Evolutionary conservation across 1,139 yeast species (phyloP).

Genomic region (Hyphopichia buzzinii): DNA sequence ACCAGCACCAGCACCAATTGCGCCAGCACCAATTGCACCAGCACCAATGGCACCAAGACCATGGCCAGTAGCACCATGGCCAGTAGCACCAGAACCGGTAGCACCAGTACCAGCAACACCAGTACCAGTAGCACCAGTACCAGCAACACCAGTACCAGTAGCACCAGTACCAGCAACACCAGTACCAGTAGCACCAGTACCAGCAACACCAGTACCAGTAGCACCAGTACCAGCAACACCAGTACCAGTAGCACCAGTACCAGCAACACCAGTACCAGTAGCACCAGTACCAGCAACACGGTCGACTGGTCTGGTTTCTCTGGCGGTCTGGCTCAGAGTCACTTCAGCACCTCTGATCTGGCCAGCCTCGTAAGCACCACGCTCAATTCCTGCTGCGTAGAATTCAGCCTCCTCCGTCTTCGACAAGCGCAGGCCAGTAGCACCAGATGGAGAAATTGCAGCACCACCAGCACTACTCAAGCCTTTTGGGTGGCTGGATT

Average conservation of each 20-base stretch:
- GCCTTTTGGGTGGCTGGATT: conserved; percentile 1
- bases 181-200: conserved; percentile 7
- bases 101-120: neutral
- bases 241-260: neutral
- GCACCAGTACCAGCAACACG: conserved; percentile 4
- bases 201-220: conserved; percentile 5
- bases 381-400: conserved; percentile 13
- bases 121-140: conserved; percentile 4
- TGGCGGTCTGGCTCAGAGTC: neutral
- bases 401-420: conserved; percentile 7
- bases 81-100: conserved; percentile 1
- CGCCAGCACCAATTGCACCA: conserved; percentile 6
- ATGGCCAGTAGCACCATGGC: conserved; percentile 5
- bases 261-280: conserved; percentile 1
- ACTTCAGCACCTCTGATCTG: conserved; percentile 10
- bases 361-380: conserved; percentile 17
- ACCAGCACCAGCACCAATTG: conserved; percentile 4
- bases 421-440: neutral
- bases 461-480: conserved; percentile 7
- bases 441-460: neutral
- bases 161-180: conserved; percentile 6
- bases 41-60: conserved; percentile 6
- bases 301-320: neutral
- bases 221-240: conserved; percentile 4
- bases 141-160: conserved; percentile 3